Conservation (phyloP, 2,329 filamentous ascomycete species). For the Aureobasidium mangrovei region DNA sequence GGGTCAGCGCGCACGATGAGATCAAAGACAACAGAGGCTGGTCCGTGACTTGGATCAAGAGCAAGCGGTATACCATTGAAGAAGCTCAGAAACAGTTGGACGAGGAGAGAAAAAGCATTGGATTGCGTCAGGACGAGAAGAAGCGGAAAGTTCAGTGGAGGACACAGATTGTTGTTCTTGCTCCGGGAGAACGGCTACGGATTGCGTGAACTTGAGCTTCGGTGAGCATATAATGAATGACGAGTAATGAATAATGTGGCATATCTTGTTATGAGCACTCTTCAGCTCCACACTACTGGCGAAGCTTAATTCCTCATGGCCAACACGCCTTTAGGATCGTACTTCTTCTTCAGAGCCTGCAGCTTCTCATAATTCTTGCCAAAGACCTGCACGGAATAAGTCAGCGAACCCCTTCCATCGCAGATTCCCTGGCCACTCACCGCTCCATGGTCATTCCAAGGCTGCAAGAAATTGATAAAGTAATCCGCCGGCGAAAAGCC, state of each 20-base stretch:
- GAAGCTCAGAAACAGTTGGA: constrained; percentile 37
- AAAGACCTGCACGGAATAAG: neutral
- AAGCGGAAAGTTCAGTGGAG: neutral
- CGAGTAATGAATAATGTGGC: neutral
- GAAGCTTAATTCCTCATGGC: neutral
- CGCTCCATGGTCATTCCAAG: constrained; percentile 2
- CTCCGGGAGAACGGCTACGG: constrained; percentile 5
- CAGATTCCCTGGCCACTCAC: neutral
- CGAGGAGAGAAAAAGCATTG: neutral
- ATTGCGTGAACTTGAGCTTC: neutral
- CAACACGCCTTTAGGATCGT: neutral
- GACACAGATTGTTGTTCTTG: constrained; percentile 3
- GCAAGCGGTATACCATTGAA: constrained; percentile 35
- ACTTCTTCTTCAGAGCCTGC: neutral
- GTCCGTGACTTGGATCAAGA: constrained; percentile 43
- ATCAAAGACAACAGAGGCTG: constrained; percentile 49
- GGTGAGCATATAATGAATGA: constrained; percentile 8
- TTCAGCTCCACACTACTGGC: too few relatives aligned
- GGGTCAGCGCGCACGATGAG: constrained; percentile 55
- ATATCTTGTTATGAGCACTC: too few relatives aligned
- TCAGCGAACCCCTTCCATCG: neutral
- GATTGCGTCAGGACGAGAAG: neutral
- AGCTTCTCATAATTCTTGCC: neutral
- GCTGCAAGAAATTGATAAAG: constrained; percentile 4
- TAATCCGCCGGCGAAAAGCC: neutral